A percentile compares a stretch with the other conserved stretches of the same genome.
These are phyloP conservation scores for Aureobasidium pullulans DNA, from an alignment of 2,329 filamentous ascomycete species.

Conservation along the genomic window DNA sequence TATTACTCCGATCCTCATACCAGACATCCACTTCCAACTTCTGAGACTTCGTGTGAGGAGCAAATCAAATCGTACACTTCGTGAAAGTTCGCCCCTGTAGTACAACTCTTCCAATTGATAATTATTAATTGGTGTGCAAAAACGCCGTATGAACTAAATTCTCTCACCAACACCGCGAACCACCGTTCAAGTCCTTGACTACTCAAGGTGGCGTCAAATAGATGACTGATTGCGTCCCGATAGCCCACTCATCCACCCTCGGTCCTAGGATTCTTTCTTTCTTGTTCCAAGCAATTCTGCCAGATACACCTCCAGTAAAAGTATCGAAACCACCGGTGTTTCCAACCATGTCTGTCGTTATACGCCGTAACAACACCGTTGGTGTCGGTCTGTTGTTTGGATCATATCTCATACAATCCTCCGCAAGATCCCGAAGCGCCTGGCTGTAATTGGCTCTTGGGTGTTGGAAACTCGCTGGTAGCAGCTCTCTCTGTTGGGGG, in stretches of 20 bases:
- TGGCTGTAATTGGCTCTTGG: not conserved
- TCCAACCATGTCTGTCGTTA: not conserved
- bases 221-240: no score
- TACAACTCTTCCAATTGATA: no score
- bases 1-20: not conserved
- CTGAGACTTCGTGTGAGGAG: not conserved
- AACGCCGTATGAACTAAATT: no score
- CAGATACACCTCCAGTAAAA: not conserved
- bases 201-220: no score
- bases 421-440: not conserved
- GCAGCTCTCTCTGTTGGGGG: not conserved
- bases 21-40: not conserved
- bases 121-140: no score
- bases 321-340: not conserved
- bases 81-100: no score
- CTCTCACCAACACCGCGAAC: no score
- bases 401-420: not conserved
- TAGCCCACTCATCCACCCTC: not conserved
- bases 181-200: no score
- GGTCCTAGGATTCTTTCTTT: not conserved
- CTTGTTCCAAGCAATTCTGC: not conserved
- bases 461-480: not conserved
- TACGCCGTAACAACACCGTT: not conserved
- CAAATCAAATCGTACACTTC: no score
- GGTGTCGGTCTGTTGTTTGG: not conserved